Conservation (phyloP, 768 basidiomycete genomes). For the Gloeostereum incarnatum region DNA sequence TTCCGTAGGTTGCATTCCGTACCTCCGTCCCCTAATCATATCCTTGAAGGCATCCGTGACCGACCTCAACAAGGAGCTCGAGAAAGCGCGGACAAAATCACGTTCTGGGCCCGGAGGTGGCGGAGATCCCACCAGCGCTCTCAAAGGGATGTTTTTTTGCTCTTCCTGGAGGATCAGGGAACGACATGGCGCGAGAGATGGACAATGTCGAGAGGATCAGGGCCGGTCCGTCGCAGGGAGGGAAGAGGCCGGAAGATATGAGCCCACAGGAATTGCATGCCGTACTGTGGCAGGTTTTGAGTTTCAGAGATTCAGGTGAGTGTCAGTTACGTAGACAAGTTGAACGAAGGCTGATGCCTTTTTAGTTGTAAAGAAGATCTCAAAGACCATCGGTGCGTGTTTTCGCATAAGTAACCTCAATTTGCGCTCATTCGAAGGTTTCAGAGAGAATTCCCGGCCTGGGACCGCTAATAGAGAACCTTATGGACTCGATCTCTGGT, state of each 20-base stretch:
- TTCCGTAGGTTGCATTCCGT: neutral
- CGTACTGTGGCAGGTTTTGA: constrained; percentile 78
- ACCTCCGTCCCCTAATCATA: neutral
- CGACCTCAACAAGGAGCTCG: constrained; percentile 75
- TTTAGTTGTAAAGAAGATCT: constrained; percentile 69
- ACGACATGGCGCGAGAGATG: constrained; percentile 65
- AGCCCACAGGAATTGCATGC: constrained; percentile 78
- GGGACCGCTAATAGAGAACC: constrained; percentile 62
- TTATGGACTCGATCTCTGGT: constrained; percentile 66
- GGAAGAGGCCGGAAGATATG: constrained; percentile 74
- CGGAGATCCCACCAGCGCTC: constrained; percentile 30
- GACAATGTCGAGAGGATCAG: constrained; percentile 65
- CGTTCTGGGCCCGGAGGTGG: constrained; percentile 23
- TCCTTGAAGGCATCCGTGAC: constrained; percentile 66
- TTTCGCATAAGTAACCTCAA: too few relatives aligned
- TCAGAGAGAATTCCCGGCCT: constrained; percentile 82
- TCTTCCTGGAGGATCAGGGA: constrained; percentile 52
- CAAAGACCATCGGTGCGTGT: constrained; percentile 52
- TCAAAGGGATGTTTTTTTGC: constrained; percentile 54
- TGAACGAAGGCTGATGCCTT: neutral
- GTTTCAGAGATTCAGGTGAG: constrained; percentile 72
- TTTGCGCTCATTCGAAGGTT: too few relatives aligned
- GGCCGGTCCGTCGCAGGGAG: constrained; percentile 46
- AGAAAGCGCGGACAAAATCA: constrained; percentile 54
- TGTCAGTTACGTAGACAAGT: neutral